Evolutionary conservation across 129 eudicot genomes (phyloP).

Genomic region (Saussurea involucrata): DNA sequence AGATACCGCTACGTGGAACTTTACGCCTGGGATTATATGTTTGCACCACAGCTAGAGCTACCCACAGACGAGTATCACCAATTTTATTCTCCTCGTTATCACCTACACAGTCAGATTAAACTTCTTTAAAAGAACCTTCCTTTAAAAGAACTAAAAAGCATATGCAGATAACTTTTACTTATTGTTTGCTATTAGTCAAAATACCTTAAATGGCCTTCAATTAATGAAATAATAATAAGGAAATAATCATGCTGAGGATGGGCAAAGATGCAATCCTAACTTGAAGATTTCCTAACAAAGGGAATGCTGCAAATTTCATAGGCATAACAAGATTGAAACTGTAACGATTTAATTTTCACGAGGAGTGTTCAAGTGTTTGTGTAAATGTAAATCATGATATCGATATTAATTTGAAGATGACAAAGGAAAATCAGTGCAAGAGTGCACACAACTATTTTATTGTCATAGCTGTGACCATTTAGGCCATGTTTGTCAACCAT

Average conservation of each 20-base stretch:
- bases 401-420: neutral
- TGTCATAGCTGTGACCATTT: neutral
- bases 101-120: constrained; percentile 25
- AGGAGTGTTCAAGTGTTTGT: neutral
- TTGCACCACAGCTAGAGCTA: constrained; percentile 84
- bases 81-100: constrained; percentile 15
- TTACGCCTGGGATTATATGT: constrained; percentile 90
- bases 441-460: neutral
- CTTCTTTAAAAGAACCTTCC: neutral
- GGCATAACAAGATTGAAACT: neutral
- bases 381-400: neutral
- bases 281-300: neutral
- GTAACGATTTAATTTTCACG: neutral
- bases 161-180: neutral
- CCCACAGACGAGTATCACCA: constrained; percentile 52
- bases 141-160: neutral
- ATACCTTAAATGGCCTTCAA: neutral
- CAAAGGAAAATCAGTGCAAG: neutral
- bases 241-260: neutral
- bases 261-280: neutral
- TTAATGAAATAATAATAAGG: neutral
- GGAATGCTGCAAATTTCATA: neutral
- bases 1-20: constrained; percentile 81
- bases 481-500: neutral
- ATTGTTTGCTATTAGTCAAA: neutral